Evolutionary conservation across 495 filamentous ascomycete species (phyloP), one percentile per base, ranked within the genome.

Genomic region (Trichodelitschia bisporula): DNA sequence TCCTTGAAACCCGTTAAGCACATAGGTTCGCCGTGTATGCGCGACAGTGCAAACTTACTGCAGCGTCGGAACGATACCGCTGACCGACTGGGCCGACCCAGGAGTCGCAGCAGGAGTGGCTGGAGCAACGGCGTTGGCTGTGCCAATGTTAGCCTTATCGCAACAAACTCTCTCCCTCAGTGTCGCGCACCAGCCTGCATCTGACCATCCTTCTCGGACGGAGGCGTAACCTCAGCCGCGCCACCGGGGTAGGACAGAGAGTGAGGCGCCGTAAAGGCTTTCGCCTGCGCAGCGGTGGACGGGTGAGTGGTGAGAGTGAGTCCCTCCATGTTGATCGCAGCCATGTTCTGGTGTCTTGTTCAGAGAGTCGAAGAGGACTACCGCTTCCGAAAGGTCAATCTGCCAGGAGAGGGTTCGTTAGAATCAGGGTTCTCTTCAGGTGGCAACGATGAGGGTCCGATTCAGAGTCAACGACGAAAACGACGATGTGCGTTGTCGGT

Each of bases 31-130:
- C 4, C 4, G 10, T 20, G 18, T 8, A 21, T 13, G 15, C 14
- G 18, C 8, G 4, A 31, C 18, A 20, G n/a, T 9, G 8, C 32
- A 72, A 73, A 83, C 77, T 78, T 74, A 92, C 84, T 95, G 86
- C 66, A 93, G 68, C 35, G 84, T 92, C 42, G 86, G 84, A 44
- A 92, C 80, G 50, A 97, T 77, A 43, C 86, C 86, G 59, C 73
- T 80, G 38, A 77, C 76, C 47, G 69, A 69, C 33, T 65, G 66
- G 15, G 58, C 72, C 35, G 75, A 77, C 45, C 68, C 75, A 46
- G 84, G 83, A 28, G 84, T 93, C 38, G 86, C 79, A 60, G 82
- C 84, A 37, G 84, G 84, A 51, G 86, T 92, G 32, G 80, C 78
- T 59, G 83, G 82, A 58, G 72, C 80, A 62, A 90, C 77, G 65